phyloP scores from a whole-genome alignment of 2,329 filamentous ascomycete genomes.

The Colletotrichum neosansevieriae region DNA sequence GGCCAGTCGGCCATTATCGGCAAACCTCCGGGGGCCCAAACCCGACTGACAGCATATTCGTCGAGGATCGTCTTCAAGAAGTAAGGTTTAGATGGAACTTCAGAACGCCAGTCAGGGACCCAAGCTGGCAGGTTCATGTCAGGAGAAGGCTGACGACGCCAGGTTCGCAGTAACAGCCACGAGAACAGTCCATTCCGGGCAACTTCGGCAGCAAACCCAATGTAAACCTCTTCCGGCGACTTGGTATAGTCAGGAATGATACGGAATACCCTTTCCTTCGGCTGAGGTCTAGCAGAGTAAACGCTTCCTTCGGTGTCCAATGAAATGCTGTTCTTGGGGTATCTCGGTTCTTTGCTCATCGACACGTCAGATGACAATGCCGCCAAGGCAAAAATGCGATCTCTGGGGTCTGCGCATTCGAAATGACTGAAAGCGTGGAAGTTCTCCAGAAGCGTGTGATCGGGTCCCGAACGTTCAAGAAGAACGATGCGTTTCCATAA shows the following conservation, averaged over 20 bases:
- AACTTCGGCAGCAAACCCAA: background rate
- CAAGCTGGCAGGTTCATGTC: background rate
- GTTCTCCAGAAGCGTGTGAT: background rate
- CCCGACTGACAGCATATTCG: background rate
- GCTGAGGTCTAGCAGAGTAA: background rate
- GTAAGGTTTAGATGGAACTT: background rate
- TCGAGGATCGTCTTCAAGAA: background rate
- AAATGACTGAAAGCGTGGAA: background rate
- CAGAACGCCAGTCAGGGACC: background rate
- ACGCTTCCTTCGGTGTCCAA: background rate
- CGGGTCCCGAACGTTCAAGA: background rate
- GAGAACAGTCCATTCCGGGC: background rate
- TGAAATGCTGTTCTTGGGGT: background rate
- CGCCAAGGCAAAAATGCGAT: background rate
- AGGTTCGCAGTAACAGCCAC: background rate
- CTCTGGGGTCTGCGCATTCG: background rate
- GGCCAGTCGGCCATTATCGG: background rate
- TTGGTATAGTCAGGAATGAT: background rate
- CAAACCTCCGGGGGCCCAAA: background rate
- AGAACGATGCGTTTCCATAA: background rate
- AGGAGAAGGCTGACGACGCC: background rate
- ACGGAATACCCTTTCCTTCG: background rate
- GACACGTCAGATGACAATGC: background rate
- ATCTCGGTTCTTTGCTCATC: background rate
- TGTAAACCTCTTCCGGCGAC: background rate